These are phyloP conservation scores for Phytophthora vignae DNA, from an alignment of 352 stramenopile genomes.

Conservation along the genomic window DNA sequence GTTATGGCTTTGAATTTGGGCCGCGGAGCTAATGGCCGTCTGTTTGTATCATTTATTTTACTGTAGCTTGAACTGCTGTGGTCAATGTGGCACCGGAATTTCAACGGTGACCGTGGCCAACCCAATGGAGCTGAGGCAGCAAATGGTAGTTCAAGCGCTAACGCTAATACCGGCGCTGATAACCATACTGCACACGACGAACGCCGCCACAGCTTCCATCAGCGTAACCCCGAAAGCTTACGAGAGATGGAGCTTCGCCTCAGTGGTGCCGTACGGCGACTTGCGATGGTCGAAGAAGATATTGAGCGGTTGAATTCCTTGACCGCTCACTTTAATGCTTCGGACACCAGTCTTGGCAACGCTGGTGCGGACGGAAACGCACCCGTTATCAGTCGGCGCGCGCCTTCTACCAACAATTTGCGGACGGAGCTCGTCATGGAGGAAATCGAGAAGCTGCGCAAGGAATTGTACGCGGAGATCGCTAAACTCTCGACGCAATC, in stretches of 20 bases:
- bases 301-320: conserved; percentile 61
- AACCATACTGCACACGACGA: conserved; percentile 18
- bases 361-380: background rate
- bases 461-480: conserved; percentile 63
- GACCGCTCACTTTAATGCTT: conserved; percentile 33
- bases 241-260: conserved; percentile 69
- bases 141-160: conserved; percentile 10
- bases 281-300: conserved; percentile 69
- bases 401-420: conserved; percentile 33
- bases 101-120: conserved; percentile 38
- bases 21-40: background rate
- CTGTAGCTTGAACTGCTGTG: conserved; percentile 58
- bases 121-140: background rate
- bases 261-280: conserved; percentile 60
- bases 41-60: background rate
- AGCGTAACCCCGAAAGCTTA: conserved; percentile 43
- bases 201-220: conserved; percentile 22
- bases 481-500: conserved; percentile 47
- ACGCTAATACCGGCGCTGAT: background rate
- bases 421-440: conserved; percentile 43
- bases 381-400: conserved; percentile 6
- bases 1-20: background rate
- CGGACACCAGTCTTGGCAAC: conserved; percentile 15
- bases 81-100: conserved; percentile 78
- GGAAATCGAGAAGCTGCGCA: conserved; percentile 57